phyloP scores from a whole-genome alignment of 2,329 filamentous ascomycete species.

The Zymoseptoria ardabiliae region DNA sequence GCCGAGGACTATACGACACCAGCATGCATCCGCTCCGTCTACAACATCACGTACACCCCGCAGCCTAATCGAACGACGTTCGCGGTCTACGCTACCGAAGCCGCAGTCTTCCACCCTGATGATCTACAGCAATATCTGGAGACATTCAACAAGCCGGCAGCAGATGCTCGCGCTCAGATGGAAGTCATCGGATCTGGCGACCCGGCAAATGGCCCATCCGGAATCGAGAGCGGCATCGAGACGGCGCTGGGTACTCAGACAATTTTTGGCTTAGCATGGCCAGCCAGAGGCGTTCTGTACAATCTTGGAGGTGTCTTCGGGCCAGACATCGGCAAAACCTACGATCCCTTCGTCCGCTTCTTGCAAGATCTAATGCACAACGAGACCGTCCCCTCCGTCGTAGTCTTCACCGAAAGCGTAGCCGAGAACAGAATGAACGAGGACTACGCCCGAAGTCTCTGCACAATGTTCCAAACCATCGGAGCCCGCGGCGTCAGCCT shows the following conservation, averaged over 20 bases:
- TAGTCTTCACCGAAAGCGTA: conserved; percentile 17
- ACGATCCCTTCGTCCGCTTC: conserved; percentile 21
- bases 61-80: conserved; percentile 20
- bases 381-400: conserved; percentile 18
- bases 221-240: conserved; percentile 19
- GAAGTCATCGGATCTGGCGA: conserved; percentile 16
- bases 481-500: conserved; percentile 58
- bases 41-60: conserved; percentile 17
- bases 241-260: conserved; percentile 18
- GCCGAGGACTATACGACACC: conserved; percentile 13
- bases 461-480: conserved; percentile 56
- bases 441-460: conserved; percentile 53
- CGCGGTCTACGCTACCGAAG: conserved; percentile 21
- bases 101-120: conserved; percentile 13
- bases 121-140: conserved; percentile 16
- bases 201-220: conserved; percentile 4
- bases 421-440: conserved; percentile 16
- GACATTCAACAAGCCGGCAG: conserved; percentile 17
- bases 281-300: conserved; percentile 18
- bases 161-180: conserved; percentile 11
- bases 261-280: conserved; percentile 17
- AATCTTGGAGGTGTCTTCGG: conserved; percentile 22
- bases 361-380: conserved; percentile 19
- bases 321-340: conserved; percentile 11
- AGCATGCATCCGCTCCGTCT: conserved; percentile 16